Evolutionary conservation across 2,329 filamentous ascomycete genomes (phyloP), one percentile per base, ranked within the genome.

Genomic region (Colletotrichum spinosum): DNA sequence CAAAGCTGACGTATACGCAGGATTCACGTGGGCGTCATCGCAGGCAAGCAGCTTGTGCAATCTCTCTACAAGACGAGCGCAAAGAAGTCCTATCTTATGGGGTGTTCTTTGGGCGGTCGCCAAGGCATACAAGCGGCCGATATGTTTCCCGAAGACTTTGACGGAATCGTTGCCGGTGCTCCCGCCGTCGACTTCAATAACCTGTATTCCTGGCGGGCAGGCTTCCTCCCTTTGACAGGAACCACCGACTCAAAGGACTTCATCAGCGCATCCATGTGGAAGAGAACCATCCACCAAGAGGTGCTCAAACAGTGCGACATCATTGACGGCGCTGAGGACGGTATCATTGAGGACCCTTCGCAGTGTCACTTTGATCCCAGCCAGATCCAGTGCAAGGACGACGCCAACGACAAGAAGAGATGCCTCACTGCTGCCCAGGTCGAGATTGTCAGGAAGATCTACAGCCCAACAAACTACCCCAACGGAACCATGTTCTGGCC

Each of bases 61-160:
- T 70, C 73, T 0, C 86, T 85, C 72, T 89, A 88, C 69, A 74
- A 74, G 2, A 65, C 61, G 3, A 4, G 35, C 0, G 72, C 77
- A 0, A 72, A 74, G 0, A 83, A 81, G 56, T 81, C 78, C 8
- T 86, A 85, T 70, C 86, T 82, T 68, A 71, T 79, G 9, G 84
- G 84, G 13, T 87, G 84, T 70, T 85, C 82, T 0, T 85, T 83
- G 3, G 84, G 85, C 33, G 85, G 85, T 2, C 76, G 84, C 2
- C 84, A 87, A 72, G 84, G 84, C 13, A 72, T 86, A 13, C 82
- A 83, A 54, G 73, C 80, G 12, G 79, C 81, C 0, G 74, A 75
- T 15, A 76, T 78, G 11, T 75, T 78, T 2, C 73, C 79, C 2
- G 74, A 79, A 51, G 79, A 81, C 69, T 88, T 88, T 60, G 85